phyloP scores from a whole-genome alignment of 352 stramenopile species.

The Phytophthora pisi region DNA sequence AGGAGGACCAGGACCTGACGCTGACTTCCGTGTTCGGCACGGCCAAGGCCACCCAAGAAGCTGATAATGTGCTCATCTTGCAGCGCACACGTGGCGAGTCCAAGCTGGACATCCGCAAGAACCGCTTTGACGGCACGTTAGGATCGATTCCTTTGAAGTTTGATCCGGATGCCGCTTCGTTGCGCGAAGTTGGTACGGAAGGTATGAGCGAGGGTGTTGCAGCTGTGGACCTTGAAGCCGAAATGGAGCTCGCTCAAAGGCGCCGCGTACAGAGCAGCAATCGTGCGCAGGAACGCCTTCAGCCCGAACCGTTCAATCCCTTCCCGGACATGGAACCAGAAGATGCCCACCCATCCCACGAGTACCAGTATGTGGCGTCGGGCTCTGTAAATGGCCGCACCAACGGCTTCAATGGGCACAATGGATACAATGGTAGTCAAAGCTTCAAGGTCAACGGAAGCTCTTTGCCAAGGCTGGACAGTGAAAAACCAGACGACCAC shows the following conservation, averaged over 20 bases:
- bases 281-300: conserved; percentile 20
- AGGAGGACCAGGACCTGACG: conserved; percentile 91
- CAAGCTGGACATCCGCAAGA: conserved; percentile 97
- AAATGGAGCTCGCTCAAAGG: conserved; percentile 82
- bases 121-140: conserved; percentile 93
- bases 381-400: conserved; percentile 3
- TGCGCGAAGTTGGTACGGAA: conserved; percentile 70
- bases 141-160: conserved; percentile 90
- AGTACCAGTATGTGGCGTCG: conserved; percentile 33
- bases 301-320: conserved; percentile 8
- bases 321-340: conserved; percentile 12
- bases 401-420: conserved; percentile 15
- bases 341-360: conserved; percentile 9
- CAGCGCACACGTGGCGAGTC: conserved; percentile 91
- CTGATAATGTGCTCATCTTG: conserved; percentile 99
- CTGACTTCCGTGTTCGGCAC: conserved; percentile 98
- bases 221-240: conserved; percentile 71
- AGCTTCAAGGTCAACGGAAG: conserved; percentile 32
- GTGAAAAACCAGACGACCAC: conserved; percentile 30
- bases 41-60: conserved; percentile 99
- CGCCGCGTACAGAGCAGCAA: conserved; percentile 44
- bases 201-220: conserved; percentile 75
- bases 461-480: conserved; percentile 31
- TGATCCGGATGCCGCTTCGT: conserved; percentile 65
- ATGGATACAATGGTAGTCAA: conserved; percentile 21